Evolutionary conservation across 345 rosid species (phyloP).

Genomic region (Pelargonium nanum): DNA sequence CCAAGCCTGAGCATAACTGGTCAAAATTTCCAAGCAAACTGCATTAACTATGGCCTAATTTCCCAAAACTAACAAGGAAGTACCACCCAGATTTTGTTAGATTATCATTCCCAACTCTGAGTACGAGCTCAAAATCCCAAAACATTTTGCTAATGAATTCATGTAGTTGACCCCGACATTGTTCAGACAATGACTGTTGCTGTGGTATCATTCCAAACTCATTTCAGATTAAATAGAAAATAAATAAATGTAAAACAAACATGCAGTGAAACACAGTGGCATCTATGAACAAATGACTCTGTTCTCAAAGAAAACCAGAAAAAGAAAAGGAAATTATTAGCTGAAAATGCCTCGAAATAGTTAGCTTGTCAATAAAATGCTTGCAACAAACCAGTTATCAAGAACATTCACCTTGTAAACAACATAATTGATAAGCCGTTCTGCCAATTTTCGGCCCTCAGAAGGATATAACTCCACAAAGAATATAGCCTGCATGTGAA

Average conservation of each 20-base stretch:
- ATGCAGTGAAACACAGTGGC: background rate
- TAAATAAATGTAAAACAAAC: too few relatives aligned
- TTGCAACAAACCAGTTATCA: too few relatives aligned
- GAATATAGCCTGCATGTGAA: constrained; percentile 63
- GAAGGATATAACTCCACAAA: constrained; percentile 66
- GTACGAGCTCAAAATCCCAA: too few relatives aligned
- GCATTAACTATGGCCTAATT: background rate
- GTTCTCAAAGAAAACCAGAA: background rate
- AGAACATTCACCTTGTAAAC: constrained; percentile 76
- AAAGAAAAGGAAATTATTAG: too few relatives aligned
- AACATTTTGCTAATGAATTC: too few relatives aligned
- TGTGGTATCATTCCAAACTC: too few relatives aligned
- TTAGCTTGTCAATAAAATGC: background rate
- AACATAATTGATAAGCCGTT: constrained; percentile 88
- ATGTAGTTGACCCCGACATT: too few relatives aligned
- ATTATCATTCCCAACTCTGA: too few relatives aligned
- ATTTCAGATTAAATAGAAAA: too few relatives aligned
- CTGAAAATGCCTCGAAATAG: background rate
- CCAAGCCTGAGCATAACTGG: background rate
- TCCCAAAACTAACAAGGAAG: too few relatives aligned
- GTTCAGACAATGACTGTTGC: too few relatives aligned
- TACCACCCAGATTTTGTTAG: too few relatives aligned
- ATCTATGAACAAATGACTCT: background rate
- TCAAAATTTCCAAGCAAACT: background rate
- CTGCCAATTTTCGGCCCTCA: constrained; percentile 72